Base-by-base conservation (phyloP, 768 basidiomycete species). In the Suillus hirtellus region DNA sequence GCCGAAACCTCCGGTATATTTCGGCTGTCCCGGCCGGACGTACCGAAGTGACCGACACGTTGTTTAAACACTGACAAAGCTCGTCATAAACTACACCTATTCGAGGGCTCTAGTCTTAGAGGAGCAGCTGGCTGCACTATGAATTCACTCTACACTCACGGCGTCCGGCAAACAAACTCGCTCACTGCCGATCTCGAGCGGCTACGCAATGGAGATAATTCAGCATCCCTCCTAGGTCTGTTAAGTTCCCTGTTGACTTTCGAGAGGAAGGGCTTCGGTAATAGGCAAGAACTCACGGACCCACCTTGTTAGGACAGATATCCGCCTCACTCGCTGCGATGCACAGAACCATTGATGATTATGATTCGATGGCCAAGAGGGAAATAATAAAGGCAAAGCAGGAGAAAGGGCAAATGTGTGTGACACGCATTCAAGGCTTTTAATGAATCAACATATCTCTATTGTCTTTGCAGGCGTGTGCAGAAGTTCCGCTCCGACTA, bases 301-400 rank as follows among this genome's bases (percentile, higher is more conserved):
- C 64, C 56, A 5, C 64, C 66, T 65, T 69, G 77, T 75, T 81
- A 96, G 96, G 96, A 76, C 96, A 99, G 84, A 95, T 99, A 77
- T 93, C 93, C 38, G 95, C 96, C n/a, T 95, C 94, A 10, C 81
- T 99, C n/a, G 87, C 94, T 34, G 95, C 95, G 2, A 89, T 99
- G 84, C 89, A 92, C 58, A 80, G 97, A 63, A 95, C 97, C 60
- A 89, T 99, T 66, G 96, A 98, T 65, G 97, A 99, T 72, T 99
- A 96, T 72, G 96, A 98, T 70, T 90, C 92, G 10, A 95, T 99
- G 92, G 94, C 93, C 0, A 93, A 90, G 79, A 84, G 96, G 65
- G 97, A 99, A 76, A 94, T 97, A 72, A 95, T 99, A 60, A 94
- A 92, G 69, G 88, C 92, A 52, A 99, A 97, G 78, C 89, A 95